Evolutionary conservation across 2,329 filamentous ascomycete species (phyloP).

Genomic region (Diaporthe nobilis): DNA sequence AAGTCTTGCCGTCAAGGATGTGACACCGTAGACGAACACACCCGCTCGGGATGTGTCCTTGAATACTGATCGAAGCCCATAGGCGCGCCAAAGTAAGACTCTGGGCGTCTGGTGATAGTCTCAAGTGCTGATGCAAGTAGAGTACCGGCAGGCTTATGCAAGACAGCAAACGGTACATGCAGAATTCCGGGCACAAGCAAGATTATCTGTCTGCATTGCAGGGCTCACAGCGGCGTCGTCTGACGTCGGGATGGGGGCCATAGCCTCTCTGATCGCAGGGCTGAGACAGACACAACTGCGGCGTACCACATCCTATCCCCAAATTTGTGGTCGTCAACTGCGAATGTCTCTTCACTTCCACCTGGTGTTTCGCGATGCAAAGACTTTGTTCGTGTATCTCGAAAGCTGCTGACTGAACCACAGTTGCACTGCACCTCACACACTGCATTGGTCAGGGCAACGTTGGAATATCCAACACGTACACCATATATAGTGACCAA

Average conservation of each 20-base stretch:
- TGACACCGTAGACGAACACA: neutral
- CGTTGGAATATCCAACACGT: neutral
- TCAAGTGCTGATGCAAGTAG: neutral
- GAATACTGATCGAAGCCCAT: neutral
- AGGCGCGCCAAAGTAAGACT: neutral
- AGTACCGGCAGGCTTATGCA: constrained; percentile 9
- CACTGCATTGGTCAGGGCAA: neutral
- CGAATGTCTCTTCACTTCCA: neutral
- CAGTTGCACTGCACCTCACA: neutral
- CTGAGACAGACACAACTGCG: constrained; percentile 5
- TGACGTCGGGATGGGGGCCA: neutral
- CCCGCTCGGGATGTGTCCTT: neutral
- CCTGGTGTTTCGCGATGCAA: neutral
- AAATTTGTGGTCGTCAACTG: neutral
- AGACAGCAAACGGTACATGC: constrained; percentile 2
- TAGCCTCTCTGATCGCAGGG: constrained; percentile 1
- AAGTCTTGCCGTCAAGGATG: neutral
- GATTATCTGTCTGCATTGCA: constrained; percentile 17
- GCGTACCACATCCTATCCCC: neutral
- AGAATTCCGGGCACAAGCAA: constrained; percentile 19
- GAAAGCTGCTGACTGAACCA: constrained; percentile 3
- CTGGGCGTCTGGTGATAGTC: neutral
- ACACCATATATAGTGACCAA: constrained; percentile 3
- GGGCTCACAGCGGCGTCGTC: neutral
- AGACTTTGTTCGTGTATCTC: neutral